A percentile compares a stretch with the other conserved stretches of the same genome.
Evolutionary conservation across 2,329 filamentous ascomycete species (phyloP).

Genomic region (Pseudogymnoascus sp.): DNA sequence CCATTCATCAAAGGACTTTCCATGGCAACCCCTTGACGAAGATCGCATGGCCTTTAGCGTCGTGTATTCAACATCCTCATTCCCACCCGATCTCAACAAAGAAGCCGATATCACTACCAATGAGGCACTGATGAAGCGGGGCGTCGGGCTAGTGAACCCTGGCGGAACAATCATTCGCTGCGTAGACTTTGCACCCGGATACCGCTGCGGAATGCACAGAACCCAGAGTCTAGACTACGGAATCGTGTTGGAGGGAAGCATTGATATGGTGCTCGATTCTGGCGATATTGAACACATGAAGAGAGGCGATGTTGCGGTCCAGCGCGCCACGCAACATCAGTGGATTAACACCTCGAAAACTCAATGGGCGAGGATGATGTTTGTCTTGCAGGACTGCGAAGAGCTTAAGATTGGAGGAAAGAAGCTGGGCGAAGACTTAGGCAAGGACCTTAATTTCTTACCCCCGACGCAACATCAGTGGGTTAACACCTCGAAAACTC

Average conservation of each 20-base stretch:
- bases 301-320: constrained; percentile 11
- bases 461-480: constrained; percentile 9
- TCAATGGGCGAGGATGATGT: constrained; percentile 13
- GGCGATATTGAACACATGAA: constrained; percentile 7
- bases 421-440: constrained; percentile 10
- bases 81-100: constrained; percentile 32
- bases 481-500: constrained; percentile 8
- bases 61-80: constrained; percentile 34
- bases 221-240: constrained; percentile 14
- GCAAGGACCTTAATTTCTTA: background rate
- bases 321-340: constrained; percentile 10
- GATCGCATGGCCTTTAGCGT: constrained; percentile 19
- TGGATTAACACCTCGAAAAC: constrained; percentile 10
- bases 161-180: constrained; percentile 9
- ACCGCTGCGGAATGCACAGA: constrained; percentile 10
- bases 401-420: background rate
- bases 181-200: constrained; percentile 12
- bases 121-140: constrained; percentile 21
- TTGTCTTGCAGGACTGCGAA: constrained; percentile 11
- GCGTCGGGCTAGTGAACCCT: background rate
- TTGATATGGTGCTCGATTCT: constrained; percentile 12
- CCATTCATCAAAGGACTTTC: constrained; percentile 25
- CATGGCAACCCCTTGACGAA: constrained; percentile 15
- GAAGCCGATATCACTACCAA: constrained; percentile 35
- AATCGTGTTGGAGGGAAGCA: constrained; percentile 10